These are phyloP conservation scores for Sugiyamaella novakii DNA, from an alignment of 1,139 yeast species.

Conservation along the genomic window DNA sequence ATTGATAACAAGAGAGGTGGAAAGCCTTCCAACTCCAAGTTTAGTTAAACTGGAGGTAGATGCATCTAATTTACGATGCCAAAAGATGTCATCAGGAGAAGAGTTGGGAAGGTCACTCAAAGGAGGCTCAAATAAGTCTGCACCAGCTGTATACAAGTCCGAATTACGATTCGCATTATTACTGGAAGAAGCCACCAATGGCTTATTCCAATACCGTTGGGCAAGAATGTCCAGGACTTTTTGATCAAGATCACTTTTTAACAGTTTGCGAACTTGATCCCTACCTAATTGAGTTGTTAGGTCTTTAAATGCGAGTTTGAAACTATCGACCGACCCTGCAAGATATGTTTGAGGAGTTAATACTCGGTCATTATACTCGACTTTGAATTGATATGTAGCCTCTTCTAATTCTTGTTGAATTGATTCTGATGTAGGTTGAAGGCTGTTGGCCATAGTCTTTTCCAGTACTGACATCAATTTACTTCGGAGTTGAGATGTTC, in stretches of 20 bases:
- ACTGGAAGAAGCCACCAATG: slow-evolving; percentile 35
- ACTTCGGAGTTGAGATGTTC: slow-evolving; percentile 73
- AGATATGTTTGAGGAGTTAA: slow-evolving; percentile 91
- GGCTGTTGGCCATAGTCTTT: slow-evolving; percentile 83
- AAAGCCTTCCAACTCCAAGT: slow-evolving; percentile 87
- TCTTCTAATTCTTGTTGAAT: slow-evolving; percentile 94
- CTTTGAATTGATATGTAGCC: slow-evolving; percentile 88
- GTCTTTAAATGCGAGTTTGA: slow-evolving; percentile 86
- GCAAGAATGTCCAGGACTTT: slow-evolving; percentile 83
- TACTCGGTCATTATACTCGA: slow-evolving; percentile 92
- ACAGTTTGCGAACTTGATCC: slow-evolving; percentile 72
- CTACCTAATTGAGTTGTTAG: slow-evolving; percentile 82
- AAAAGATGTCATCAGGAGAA: slow-evolving; percentile 70
- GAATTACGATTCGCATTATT: slow-evolving; percentile 2
- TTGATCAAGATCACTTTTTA: slow-evolving; percentile 87
- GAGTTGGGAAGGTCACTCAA: slow-evolving; percentile 55
- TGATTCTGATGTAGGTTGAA: slow-evolving; percentile 83
- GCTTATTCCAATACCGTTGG: slow-evolving; percentile 88
- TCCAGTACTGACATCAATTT: slow-evolving; percentile 87
- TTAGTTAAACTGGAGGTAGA: slow-evolving; percentile 84
- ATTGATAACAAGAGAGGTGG: slow-evolving; percentile 80
- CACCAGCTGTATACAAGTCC: slow-evolving; percentile 7
- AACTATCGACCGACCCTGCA: slow-evolving; percentile 85
- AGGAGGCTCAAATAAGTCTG: slow-evolving; percentile 48
- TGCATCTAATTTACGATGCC: slow-evolving; percentile 86